phyloP scores from a whole-genome alignment of 805 yeast genomes.

The Schizosaccharomyces lindneri region DNA sequence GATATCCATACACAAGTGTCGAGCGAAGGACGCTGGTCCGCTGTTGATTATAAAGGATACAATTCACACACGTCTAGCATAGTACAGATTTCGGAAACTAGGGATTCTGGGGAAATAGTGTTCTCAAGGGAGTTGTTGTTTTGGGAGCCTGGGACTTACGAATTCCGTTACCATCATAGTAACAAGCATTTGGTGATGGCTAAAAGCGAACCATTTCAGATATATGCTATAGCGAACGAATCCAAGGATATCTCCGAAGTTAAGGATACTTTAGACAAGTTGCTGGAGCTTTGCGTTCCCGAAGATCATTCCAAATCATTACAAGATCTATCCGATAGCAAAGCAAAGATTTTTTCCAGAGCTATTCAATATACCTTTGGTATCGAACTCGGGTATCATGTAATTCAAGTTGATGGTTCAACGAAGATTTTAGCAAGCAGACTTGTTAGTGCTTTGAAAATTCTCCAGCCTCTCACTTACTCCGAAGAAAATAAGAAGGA shows the following conservation, averaged over 20 bases:
- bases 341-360: slow-evolving; percentile 9
- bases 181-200: slow-evolving; percentile 46
- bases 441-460: slow-evolving; percentile 11
- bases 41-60: slow-evolving; percentile 18
- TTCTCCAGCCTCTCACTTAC: slow-evolving; percentile 5
- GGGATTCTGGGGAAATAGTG: slow-evolving; percentile 20
- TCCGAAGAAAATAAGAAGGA: not conserved
- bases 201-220: slow-evolving; percentile 41
- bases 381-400: slow-evolving; percentile 18
- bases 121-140: slow-evolving; percentile 26
- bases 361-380: slow-evolving; percentile 12
- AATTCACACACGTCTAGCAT: slow-evolving; percentile 10
- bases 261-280: not conserved
- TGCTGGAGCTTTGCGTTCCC: slow-evolving; percentile 5
- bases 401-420: slow-evolving; percentile 20
- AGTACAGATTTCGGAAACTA: slow-evolving; percentile 3
- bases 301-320: slow-evolving; percentile 8
- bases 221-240: slow-evolving; percentile 10
- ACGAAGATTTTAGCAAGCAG: slow-evolving; percentile 11
- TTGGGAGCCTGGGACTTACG: slow-evolving; percentile 50
- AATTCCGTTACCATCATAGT: slow-evolving; percentile 43
- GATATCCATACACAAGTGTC: slow-evolving; percentile 32
- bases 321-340: slow-evolving; percentile 10
- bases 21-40: slow-evolving; percentile 43
- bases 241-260: not conserved